Evolutionary conservation across 2,329 filamentous ascomycete genomes (phyloP), one percentile per base, ranked within the genome.

Genomic region (Sarocladium kiliense): DNA sequence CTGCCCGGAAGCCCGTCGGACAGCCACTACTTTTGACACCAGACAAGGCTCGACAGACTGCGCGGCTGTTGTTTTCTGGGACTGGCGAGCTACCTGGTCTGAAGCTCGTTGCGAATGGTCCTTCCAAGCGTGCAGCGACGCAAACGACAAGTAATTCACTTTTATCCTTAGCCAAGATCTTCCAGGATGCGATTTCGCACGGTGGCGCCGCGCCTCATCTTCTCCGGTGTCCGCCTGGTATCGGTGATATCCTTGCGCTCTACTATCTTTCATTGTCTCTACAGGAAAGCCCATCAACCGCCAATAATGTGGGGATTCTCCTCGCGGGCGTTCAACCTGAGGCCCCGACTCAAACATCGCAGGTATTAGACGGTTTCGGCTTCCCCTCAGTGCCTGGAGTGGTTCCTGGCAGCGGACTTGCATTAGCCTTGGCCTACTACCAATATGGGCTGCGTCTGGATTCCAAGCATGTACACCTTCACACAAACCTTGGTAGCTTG

Each of bases 221-320:
- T 11, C 73, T 82, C 21, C 81, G 81, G 57, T 83, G 85, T 55
- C 81, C 85, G 2, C 86, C 87, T 44, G 88, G 91, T 1, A 91
- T 97, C 23, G 85, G 91, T 41, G 94, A 99, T 65, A 97, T 99
- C 36, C 74, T 99, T 34, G 90, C 92, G 1, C 80, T 99, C 12
- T 99, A 99, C 69, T 99, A 99, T 65, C 78, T 99, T 2, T 99
- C 94, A 0, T 75, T 99, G 2, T 96, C 94, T 0, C 78, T 99
- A 2, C 94, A 97, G 60, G 92, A 94, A 49, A 97, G 94, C 64
- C 94, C 94, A 2, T 99, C 94, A 0, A 99, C 94, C 0, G 94
- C 94, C 1, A 99, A 99, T 68, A 99, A 99, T 67, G 92, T 99
- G 12, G 94, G 94, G 2, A 99, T 99, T 55, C 78, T 99, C 26